Evolutionary conservation across 2,329 filamentous ascomycete species (phyloP), one percentile per base, ranked within the genome.

Genomic region (Cadophora gregata): DNA sequence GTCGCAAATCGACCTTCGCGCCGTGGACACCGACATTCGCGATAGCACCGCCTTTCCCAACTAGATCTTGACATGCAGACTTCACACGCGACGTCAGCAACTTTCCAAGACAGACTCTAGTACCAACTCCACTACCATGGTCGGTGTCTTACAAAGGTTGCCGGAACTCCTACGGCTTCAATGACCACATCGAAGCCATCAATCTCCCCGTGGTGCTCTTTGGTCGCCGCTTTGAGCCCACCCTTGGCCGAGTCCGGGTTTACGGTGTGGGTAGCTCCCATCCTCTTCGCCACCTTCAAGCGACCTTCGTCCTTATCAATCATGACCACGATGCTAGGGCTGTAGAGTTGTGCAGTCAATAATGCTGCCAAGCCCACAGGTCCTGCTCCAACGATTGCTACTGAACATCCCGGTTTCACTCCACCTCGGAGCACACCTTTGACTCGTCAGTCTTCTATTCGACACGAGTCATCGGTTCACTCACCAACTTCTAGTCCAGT

Each of bases 21-120:
- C 85, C 85, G 68, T 87, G 84, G 9, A 88, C 85, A 7, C 85
- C 85, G 1, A 88, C 79, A 70, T 87, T 88, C 7, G 85, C 85
- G 66, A 88, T 82, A 0, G 78, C 76, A 4, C 84, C 85, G 0
- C 84, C 85, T 0, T 81, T 77, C 0, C 81, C 84, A 7, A 88
- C 80, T 21, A 88, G 72, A 19, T 81, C 77, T 74, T 88, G 85
- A 59, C 81, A 83, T 50, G 86, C 75, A n/a, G 53, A 21, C 53
- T 56, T 8, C 19, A 24, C 6, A 36, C 14, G 4, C 4, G 10
- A 24, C 29, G 53, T 56, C 31, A 56, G 31, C 31, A 55, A 24
- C 6, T 36, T 29, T 12, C 4, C 5, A 5, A 50, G 47, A 27
- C 14, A n/a, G 29, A 3, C 8, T 31, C 27, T 16, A 4, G 27